Evolutionary conservation across 2,329 filamentous ascomycete genomes (phyloP).

Genomic region (Trichophaea hybrida): DNA sequence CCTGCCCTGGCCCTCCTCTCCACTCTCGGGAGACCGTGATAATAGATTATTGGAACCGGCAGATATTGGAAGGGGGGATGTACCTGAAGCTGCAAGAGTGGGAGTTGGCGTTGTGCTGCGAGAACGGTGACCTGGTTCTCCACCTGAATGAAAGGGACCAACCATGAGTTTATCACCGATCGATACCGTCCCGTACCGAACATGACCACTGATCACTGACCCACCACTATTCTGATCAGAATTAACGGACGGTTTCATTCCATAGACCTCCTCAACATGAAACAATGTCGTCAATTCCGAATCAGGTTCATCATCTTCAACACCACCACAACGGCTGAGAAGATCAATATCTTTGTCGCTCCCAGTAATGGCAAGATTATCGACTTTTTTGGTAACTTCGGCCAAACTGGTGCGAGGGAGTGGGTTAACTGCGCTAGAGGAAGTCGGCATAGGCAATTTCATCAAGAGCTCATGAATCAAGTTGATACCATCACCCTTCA

Average conservation of each 20-base stretch:
- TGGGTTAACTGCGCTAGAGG: constrained; percentile 42
- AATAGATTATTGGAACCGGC: constrained; percentile 8
- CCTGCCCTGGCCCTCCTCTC: constrained; percentile 32
- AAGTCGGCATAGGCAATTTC: constrained; percentile 53
- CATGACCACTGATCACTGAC: constrained; percentile 68
- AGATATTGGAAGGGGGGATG: constrained; percentile 7
- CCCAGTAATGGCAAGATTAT: constrained; percentile 1
- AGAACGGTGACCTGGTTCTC: constrained; percentile 34
- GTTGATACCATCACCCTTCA: constrained; percentile 69
- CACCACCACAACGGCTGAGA: neutral
- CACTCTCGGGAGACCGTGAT: constrained; percentile 37
- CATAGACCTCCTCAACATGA: constrained; percentile 83
- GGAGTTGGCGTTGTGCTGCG: constrained; percentile 26
- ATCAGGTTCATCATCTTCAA: constrained; percentile 6
- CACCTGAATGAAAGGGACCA: constrained; percentile 57
- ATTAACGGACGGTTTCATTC: constrained; percentile 42
- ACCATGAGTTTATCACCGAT: constrained; percentile 65
- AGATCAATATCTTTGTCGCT: neutral
- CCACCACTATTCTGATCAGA: constrained; percentile 36
- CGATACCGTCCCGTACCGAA: constrained; percentile 62
- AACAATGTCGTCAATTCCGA: constrained; percentile 55
- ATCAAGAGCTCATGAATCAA: constrained; percentile 69
- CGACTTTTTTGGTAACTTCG: neutral
- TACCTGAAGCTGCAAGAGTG: constrained; percentile 21
- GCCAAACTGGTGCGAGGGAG: neutral